phyloP scores from a whole-genome alignment of 805 yeast genomes.

The Candida pini region DNA sequence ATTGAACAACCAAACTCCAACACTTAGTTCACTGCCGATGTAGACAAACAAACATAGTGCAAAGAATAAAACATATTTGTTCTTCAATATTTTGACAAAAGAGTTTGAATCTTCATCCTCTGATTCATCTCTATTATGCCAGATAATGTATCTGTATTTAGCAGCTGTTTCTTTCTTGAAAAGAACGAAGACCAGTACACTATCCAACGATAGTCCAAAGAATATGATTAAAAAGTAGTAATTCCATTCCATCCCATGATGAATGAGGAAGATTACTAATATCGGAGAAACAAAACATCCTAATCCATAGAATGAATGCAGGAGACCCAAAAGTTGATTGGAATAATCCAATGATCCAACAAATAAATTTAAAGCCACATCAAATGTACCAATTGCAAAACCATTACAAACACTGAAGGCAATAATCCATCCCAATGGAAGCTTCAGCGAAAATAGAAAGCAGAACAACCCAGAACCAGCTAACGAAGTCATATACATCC shows the following conservation, averaged over 20 bases:
- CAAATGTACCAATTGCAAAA: conserved; percentile 50
- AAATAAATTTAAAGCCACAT: conserved; percentile 52
- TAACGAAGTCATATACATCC: conserved; percentile 32
- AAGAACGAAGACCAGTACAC: conserved; percentile 21
- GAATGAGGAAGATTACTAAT: conserved; percentile 36
- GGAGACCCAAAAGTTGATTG: conserved; percentile 44
- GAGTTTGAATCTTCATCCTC: conserved; percentile 18
- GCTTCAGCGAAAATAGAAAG: conserved; percentile 32
- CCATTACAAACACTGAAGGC: conserved; percentile 41
- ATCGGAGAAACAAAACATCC: conserved; percentile 51
- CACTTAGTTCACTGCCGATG: conserved; percentile 47
- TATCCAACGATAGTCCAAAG: conserved; percentile 20
- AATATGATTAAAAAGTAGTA: conserved; percentile 37
- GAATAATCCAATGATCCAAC: conserved; percentile 40
- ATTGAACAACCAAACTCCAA: conserved; percentile 50
- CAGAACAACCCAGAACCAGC: conserved; percentile 4
- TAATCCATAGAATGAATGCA: conserved; percentile 49
- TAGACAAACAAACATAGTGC: conserved; percentile 40
- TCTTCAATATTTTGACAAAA: conserved; percentile 22
- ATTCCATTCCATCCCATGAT: conserved; percentile 37
- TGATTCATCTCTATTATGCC: conserved; percentile 7
- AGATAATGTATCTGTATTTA: conserved; percentile 33
- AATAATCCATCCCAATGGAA: conserved; percentile 38
- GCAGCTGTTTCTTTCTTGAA: conserved; percentile 40
- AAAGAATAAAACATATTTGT: conserved; percentile 35